phyloP scores from a whole-genome alignment of 1,284 basidiomycete genomes.

The Inonotus obliquus region DNA sequence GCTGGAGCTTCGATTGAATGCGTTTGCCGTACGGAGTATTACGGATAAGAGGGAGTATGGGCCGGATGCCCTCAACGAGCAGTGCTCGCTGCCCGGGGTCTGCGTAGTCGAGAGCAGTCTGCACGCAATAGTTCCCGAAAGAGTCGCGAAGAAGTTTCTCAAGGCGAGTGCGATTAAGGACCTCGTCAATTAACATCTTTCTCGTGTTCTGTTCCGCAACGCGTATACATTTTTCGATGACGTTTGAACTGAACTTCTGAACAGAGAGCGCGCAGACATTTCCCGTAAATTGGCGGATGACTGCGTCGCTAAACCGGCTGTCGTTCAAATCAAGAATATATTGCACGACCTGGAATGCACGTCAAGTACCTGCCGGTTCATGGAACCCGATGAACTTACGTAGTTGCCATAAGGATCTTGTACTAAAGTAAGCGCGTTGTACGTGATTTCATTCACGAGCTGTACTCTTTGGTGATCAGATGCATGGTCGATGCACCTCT shows the following conservation, averaged over 20 bases:
- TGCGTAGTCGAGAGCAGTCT: constrained; percentile 93
- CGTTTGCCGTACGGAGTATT: constrained; percentile 98
- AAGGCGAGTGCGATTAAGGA: constrained; percentile 89
- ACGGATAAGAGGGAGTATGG: constrained; percentile 92
- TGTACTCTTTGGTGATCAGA: constrained; percentile 94
- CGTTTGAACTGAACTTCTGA: constrained; percentile 97
- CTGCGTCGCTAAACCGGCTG: constrained; percentile 94
- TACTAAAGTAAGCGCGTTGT: constrained; percentile 94
- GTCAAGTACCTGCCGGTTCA: neutral
- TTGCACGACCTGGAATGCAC: constrained; percentile 70
- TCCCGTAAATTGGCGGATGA: constrained; percentile 96
- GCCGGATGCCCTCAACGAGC: constrained; percentile 92
- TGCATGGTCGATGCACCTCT: constrained; percentile 98
- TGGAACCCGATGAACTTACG: constrained; percentile 43
- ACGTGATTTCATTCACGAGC: constrained; percentile 98
- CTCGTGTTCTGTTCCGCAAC: constrained; percentile 94
- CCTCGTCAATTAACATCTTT: constrained; percentile 93
- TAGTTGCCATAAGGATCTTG: constrained; percentile 99
- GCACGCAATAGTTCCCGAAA: constrained; percentile 93
- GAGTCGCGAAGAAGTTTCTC: constrained; percentile 96
- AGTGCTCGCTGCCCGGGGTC: constrained; percentile 81
- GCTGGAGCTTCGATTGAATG: constrained; percentile 95
- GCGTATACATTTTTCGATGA: constrained; percentile 96
- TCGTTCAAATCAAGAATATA: constrained; percentile 98
- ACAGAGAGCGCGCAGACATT: constrained; percentile 98